phyloP scores from a whole-genome alignment of 768 basidiomycete species.

The Aureoboletus auriporus region DNA sequence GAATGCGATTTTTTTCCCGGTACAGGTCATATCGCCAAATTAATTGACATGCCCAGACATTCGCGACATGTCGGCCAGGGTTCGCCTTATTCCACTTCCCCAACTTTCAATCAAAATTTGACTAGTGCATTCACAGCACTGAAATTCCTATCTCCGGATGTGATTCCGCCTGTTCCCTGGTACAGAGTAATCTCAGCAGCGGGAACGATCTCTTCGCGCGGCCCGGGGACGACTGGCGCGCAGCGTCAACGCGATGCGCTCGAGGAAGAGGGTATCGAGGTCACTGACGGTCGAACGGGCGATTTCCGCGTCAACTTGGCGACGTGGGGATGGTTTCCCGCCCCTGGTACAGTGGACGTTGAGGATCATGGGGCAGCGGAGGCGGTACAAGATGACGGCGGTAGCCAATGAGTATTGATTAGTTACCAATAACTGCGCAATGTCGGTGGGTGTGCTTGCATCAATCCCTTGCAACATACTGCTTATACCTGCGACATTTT shows the following conservation, averaged over 20 bases:
- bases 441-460: neutral
- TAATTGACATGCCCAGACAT: slow-evolving; percentile 76
- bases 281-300: slow-evolving; percentile 51
- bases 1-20: neutral
- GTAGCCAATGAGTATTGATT: neutral
- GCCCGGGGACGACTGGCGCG: slow-evolving; percentile 79
- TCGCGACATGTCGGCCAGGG: slow-evolving; percentile 84
- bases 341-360: slow-evolving; percentile 20
- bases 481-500: neutral
- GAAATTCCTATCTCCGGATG: slow-evolving; percentile 61
- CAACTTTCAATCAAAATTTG: neutral
- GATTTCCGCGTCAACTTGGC: slow-evolving; percentile 56
- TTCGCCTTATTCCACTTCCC: slow-evolving; percentile 22
- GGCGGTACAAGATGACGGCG: neutral
- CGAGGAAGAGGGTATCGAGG: slow-evolving; percentile 79
- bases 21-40: slow-evolving; percentile 73
- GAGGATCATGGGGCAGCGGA: slow-evolving; percentile 2
- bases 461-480: neutral
- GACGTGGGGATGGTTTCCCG: slow-evolving; percentile 68
- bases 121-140: slow-evolving; percentile 49
- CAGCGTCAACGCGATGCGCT: slow-evolving; percentile 71
- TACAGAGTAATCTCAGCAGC: slow-evolving; percentile 70
- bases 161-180: slow-evolving; percentile 73
- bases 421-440: neutral
- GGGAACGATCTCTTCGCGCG: slow-evolving; percentile 76